Percentiles rank a stretch among this genome's conserved stretches.
Evolutionary conservation across 2,329 filamentous ascomycete genomes (phyloP).

Genomic region (Botryosphaeria agaves): DNA sequence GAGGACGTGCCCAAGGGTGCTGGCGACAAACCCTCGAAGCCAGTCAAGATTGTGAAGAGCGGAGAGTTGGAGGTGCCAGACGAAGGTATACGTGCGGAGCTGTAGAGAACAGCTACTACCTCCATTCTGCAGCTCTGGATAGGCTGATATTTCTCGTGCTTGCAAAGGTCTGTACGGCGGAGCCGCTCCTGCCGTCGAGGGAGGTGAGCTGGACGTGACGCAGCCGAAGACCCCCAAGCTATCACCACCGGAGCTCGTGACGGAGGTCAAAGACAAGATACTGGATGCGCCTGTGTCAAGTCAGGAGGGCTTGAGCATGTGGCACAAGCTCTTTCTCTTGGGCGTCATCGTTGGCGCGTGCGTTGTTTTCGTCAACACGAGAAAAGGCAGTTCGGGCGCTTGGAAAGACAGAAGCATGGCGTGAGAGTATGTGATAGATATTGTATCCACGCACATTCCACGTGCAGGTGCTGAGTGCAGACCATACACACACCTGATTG

Average conservation of each 20-base stretch:
- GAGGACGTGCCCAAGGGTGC: slow-evolving; percentile 49
- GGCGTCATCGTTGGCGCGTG: slow-evolving; percentile 25
- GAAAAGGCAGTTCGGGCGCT: slow-evolving; percentile 3
- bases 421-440: neutral
- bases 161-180: slow-evolving; percentile 26
- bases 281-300: neutral
- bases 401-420: neutral
- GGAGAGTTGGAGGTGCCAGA: slow-evolving; percentile 67
- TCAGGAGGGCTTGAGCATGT: slow-evolving; percentile 19
- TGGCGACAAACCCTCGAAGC: slow-evolving; percentile 50
- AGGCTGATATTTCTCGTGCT: slow-evolving; percentile 5
- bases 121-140: slow-evolving; percentile 13
- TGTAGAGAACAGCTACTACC: slow-evolving; percentile 37
- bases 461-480: too few relatives aligned
- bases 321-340: slow-evolving; percentile 27
- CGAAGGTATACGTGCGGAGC: slow-evolving; percentile 88
- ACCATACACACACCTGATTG: too few relatives aligned
- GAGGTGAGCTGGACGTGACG: slow-evolving; percentile 25
- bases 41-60: slow-evolving; percentile 65
- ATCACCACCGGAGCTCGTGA: slow-evolving; percentile 8
- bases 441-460: too few relatives aligned
- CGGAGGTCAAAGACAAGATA: slow-evolving; percentile 7
- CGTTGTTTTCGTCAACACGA: slow-evolving; percentile 20
- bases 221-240: slow-evolving; percentile 4
- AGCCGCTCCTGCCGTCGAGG: slow-evolving; percentile 21